Conservation (phyloP, 495 filamentous ascomycete genomes). For the Evernia prunastri region DNA sequence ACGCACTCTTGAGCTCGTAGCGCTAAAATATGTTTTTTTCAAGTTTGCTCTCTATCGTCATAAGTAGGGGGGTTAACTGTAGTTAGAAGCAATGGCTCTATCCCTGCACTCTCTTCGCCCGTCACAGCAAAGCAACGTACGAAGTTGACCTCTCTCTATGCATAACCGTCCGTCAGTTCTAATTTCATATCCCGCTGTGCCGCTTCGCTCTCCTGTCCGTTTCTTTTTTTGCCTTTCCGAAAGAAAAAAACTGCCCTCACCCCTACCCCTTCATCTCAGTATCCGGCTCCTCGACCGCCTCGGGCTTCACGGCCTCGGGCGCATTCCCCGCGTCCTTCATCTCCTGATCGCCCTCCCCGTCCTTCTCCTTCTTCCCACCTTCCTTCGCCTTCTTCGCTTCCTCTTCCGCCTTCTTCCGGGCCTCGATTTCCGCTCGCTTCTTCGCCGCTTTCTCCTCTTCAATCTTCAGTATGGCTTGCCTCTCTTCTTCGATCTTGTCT, state of each 20-base stretch:
- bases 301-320: slow-evolving; percentile 34
- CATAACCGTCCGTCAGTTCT: background rate
- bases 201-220: background rate
- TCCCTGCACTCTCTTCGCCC: background rate
- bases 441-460: slow-evolving; percentile 78
- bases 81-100: background rate
- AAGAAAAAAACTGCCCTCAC: no score
- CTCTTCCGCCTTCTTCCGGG: slow-evolving; percentile 50
- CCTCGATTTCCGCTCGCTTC: slow-evolving; percentile 68
- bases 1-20: no score
- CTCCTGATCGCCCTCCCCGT: slow-evolving; percentile 44
- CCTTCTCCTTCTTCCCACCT: slow-evolving; percentile 36
- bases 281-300: slow-evolving; percentile 40
- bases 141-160: background rate
- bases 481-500: slow-evolving; percentile 88
- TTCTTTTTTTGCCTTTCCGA: background rate
- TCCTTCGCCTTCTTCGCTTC: slow-evolving; percentile 48
- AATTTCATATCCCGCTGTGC: no score
- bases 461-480: slow-evolving; percentile 64
- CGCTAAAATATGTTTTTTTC: background rate
- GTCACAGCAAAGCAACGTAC: background rate
- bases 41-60: background rate
- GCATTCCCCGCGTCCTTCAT: slow-evolving; percentile 48
- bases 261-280: slow-evolving; percentile 18
- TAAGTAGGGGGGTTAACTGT: background rate